These are phyloP conservation scores for Ettlia oleoabundans DNA, from an alignment of 139 green algal species.

Conservation along the genomic window DNA sequence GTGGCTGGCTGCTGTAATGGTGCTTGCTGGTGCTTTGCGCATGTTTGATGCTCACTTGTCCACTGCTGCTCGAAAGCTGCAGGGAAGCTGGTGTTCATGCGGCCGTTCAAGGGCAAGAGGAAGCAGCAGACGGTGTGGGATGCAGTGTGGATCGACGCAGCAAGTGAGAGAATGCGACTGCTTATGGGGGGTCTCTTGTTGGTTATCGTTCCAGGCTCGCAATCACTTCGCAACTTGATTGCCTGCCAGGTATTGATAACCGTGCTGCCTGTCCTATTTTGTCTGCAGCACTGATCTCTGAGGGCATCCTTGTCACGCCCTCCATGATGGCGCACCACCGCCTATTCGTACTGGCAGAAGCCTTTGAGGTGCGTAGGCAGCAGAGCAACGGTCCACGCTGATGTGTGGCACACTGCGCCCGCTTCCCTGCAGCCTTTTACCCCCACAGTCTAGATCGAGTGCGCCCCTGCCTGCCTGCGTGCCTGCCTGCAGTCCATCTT, in stretches of 20 bases:
- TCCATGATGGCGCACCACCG: conserved; percentile 48
- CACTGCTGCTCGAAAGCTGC: neutral
- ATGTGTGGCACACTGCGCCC: neutral
- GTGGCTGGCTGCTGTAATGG: neutral
- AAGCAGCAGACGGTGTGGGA: conserved; percentile 36
- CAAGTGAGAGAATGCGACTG: conserved; percentile 1
- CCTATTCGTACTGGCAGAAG: conserved; percentile 33
- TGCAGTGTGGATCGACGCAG: conserved; percentile 40
- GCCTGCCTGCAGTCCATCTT: conserved; percentile 19
- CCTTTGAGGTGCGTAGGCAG: conserved; percentile 1
- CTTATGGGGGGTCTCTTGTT: neutral
- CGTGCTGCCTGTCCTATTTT: neutral
- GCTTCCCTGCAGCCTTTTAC: neutral
- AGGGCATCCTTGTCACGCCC: conserved; percentile 43
- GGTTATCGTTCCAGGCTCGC: neutral
- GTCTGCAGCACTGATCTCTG: conserved; percentile 34
- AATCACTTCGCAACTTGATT: neutral
- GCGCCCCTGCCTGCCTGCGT: neutral
- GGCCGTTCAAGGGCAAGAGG: conserved; percentile 40
- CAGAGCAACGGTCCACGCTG: neutral
- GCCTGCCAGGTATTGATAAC: too few relatives aligned
- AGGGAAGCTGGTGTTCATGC: conserved; percentile 36
- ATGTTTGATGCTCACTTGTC: neutral
- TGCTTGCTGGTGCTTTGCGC: neutral
- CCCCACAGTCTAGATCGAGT: neutral